Evolutionary conservation across 805 yeast genomes (phyloP).

Genomic region (Lachancea fermentati): DNA sequence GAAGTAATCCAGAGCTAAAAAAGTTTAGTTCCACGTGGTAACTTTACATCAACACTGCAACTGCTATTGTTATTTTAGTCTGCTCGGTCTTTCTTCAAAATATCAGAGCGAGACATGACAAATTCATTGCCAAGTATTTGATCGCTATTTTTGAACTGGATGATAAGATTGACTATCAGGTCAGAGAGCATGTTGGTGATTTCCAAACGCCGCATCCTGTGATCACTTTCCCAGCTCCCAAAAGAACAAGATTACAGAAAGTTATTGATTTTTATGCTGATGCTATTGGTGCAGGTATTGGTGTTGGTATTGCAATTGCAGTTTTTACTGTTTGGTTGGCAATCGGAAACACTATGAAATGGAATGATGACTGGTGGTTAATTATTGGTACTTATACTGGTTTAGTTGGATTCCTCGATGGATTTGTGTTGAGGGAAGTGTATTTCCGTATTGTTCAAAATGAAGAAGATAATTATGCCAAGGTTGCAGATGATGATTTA

Average conservation of each 20-base stretch:
- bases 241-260: conserved; percentile 18
- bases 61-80: conserved; percentile 34
- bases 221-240: conserved; percentile 16
- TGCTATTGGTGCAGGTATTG: conserved; percentile 39
- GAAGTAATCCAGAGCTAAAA: conserved; percentile 18
- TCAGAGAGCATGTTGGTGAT: conserved; percentile 20
- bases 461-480: conserved; percentile 25
- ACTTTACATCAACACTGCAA: conserved; percentile 39
- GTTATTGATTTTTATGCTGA: conserved; percentile 37
- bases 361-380: conserved; percentile 40
- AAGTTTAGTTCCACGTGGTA: conserved; percentile 37
- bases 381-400: conserved; percentile 45
- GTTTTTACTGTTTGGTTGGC: conserved; percentile 36
- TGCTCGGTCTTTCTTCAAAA: conserved; percentile 37
- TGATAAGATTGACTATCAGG: conserved; percentile 25
- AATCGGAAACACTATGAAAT: conserved; percentile 35
- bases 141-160: conserved; percentile 24
- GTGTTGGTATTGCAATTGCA: conserved; percentile 30
- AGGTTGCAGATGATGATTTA: conserved; percentile 31
- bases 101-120: conserved; percentile 36
- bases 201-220: conserved; percentile 23
- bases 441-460: conserved; percentile 27
- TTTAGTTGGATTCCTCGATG: conserved; percentile 39
- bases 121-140: conserved; percentile 23
- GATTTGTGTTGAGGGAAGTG: conserved; percentile 38